These are phyloP conservation scores for Ettlia oleoabundans DNA, from an alignment of 139 green algal species.

Conservation along the genomic window DNA sequence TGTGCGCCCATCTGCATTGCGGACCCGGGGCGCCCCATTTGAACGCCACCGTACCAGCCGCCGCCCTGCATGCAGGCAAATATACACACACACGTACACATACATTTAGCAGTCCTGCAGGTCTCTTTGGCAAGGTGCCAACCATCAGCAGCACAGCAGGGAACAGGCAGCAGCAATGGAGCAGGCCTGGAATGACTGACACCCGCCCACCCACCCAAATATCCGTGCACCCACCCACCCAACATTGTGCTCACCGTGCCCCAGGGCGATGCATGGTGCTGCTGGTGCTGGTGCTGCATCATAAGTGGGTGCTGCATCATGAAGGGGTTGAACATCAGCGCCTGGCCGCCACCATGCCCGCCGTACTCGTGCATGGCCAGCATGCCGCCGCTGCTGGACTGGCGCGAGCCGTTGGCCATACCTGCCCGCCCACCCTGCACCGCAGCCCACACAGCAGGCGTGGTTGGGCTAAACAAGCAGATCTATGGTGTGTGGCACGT, in stretches of 20 bases:
- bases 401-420: slow-evolving; percentile 2
- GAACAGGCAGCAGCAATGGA: no score
- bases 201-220: neutral
- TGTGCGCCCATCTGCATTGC: neutral
- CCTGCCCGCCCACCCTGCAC: slow-evolving; percentile 12
- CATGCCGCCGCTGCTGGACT: slow-evolving; percentile 10
- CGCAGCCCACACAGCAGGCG: no score
- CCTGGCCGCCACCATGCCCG: neutral
- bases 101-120: no score
- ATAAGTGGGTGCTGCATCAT: slow-evolving; percentile 38
- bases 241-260: slow-evolving; percentile 24
- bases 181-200: no score
- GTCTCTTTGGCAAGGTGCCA: neutral
- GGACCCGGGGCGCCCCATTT: slow-evolving; percentile 21
- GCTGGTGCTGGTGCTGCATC: slow-evolving; percentile 25
- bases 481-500: no score
- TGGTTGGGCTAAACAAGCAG: no score
- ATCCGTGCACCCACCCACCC: neutral
- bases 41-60: slow-evolving; percentile 33
- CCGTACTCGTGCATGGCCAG: slow-evolving; percentile 16
- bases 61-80: slow-evolving; percentile 8
- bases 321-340: slow-evolving; percentile 34
- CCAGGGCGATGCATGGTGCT: slow-evolving; percentile 27
- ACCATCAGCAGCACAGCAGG: no score
- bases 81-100: no score